Conservation (phyloP, 2,329 filamentous ascomycete genomes). For the Oidium heveae region DNA sequence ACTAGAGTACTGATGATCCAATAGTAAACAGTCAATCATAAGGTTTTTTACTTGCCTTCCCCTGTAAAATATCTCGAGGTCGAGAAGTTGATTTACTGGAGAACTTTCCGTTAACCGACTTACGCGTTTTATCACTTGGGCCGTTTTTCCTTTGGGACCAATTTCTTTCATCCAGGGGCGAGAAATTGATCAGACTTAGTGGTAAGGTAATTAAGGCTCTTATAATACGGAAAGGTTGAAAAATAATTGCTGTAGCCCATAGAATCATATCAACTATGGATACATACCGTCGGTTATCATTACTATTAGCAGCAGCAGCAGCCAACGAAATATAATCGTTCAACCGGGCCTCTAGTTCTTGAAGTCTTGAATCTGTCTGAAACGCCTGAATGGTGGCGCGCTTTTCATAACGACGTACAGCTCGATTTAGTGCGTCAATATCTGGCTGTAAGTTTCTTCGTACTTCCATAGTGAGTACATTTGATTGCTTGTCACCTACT, state of each 20-base stretch:
- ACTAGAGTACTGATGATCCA: too few relatives aligned
- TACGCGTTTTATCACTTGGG: too few relatives aligned
- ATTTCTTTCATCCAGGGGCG: background rate
- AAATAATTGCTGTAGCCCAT: conserved; percentile 9
- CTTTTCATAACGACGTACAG: conserved; percentile 79
- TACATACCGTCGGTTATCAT: conserved; percentile 4
- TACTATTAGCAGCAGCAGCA: conserved; percentile 36
- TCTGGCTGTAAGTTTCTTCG: conserved; percentile 49
- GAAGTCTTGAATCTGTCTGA: conserved; percentile 52
- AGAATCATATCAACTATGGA: too few relatives aligned
- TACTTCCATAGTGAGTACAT: conserved; percentile 26
- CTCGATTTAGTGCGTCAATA: conserved; percentile 66
- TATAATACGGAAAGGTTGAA: conserved; percentile 10
- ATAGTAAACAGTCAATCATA: too few relatives aligned
- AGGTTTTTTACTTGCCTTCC: too few relatives aligned
- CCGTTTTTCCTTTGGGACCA: background rate
- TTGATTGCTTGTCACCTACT: conserved; percentile 17
- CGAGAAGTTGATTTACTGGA: too few relatives aligned
- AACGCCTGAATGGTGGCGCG: conserved; percentile 49
- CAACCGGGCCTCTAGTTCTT: conserved; percentile 42
- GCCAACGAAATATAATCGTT: conserved; percentile 63
- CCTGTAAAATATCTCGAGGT: too few relatives aligned
- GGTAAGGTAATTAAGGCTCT: conserved; percentile 8
- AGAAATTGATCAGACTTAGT: background rate
- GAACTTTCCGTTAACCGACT: too few relatives aligned